Percentiles rank a stretch among this genome's conserved stretches.
Conservation (phyloP, 2,329 filamentous ascomycete species). For the Fusarium decemcellulare region DNA sequence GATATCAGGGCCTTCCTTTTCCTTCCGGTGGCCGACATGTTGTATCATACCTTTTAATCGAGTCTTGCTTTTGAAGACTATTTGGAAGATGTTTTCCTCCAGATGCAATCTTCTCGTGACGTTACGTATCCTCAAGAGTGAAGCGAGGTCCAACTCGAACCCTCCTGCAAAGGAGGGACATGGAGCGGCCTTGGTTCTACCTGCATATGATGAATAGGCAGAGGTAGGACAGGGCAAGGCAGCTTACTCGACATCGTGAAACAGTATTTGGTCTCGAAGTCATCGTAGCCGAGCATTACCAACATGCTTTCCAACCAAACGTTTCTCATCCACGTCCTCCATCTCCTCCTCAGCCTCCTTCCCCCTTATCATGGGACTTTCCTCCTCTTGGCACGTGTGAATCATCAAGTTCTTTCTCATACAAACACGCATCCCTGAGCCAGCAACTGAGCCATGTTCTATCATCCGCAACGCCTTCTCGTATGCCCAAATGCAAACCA, state of each 20-base stretch:
- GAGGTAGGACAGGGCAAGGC: no score
- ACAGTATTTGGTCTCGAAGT: not conserved
- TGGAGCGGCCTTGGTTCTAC: no score
- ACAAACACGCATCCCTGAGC: conserved; percentile 19
- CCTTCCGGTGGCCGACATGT: conserved; percentile 10
- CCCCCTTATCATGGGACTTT: not conserved
- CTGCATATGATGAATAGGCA: no score
- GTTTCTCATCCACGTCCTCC: no score
- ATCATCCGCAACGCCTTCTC: conserved; percentile 48
- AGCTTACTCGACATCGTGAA: not conserved
- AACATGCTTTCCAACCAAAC: not conserved
- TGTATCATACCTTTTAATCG: conserved; percentile 15
- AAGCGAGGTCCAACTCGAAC: no score
- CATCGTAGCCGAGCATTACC: not conserved
- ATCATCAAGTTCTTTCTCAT: conserved; percentile 36
- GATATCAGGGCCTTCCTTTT: conserved; percentile 3
- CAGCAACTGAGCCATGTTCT: conserved; percentile 39
- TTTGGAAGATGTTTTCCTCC: not conserved
- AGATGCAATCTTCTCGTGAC: no score
- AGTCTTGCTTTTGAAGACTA: conserved; percentile 21
- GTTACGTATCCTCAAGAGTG: no score
- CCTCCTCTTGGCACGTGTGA: conserved; percentile 6
- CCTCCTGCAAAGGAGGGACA: no score
- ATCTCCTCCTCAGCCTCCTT: conserved; percentile 4
- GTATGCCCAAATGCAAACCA: conserved; percentile 38